Evolutionary conservation across 2,329 filamentous ascomycete species (phyloP).

Genomic region (Aspergillus jensenii): DNA sequence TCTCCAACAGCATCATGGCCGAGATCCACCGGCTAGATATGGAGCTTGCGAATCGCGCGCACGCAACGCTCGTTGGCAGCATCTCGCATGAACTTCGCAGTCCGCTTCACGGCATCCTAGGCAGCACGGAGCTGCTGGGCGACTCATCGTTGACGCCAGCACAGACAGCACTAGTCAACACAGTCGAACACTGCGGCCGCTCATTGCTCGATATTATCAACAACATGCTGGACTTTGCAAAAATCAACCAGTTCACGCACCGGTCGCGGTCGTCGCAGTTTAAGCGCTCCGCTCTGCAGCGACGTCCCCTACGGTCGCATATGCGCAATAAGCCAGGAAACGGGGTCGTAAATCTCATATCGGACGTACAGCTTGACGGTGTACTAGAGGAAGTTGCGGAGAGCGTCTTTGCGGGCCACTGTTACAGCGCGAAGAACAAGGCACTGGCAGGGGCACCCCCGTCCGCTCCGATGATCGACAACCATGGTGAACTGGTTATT

Average conservation of each 20-base stretch:
- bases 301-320: background rate
- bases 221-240: conserved; percentile 34
- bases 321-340: background rate
- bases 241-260: conserved; percentile 23
- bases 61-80: conserved; percentile 33
- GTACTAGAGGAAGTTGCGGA: conserved; percentile 26
- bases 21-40: conserved; percentile 32
- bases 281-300: background rate
- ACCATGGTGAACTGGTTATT: background rate
- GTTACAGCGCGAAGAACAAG: conserved; percentile 16
- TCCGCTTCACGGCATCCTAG: conserved; percentile 38
- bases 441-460: background rate
- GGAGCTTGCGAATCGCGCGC: conserved; percentile 31
- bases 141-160: conserved; percentile 28
- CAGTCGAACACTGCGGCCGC: conserved; percentile 41
- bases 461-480: background rate
- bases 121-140: conserved; percentile 31
- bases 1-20: conserved; percentile 36
- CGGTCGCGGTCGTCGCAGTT: background rate
- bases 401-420: conserved; percentile 26
- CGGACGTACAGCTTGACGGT: conserved; percentile 18
- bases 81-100: conserved; percentile 38
- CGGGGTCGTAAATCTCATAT: conserved; percentile 6
- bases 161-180: conserved; percentile 33
- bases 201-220: conserved; percentile 46